Evolutionary conservation across 176 grass and related monocot genomes (phyloP), one percentile per base, ranked within the genome.

Genomic region (Carex pumila): DNA sequence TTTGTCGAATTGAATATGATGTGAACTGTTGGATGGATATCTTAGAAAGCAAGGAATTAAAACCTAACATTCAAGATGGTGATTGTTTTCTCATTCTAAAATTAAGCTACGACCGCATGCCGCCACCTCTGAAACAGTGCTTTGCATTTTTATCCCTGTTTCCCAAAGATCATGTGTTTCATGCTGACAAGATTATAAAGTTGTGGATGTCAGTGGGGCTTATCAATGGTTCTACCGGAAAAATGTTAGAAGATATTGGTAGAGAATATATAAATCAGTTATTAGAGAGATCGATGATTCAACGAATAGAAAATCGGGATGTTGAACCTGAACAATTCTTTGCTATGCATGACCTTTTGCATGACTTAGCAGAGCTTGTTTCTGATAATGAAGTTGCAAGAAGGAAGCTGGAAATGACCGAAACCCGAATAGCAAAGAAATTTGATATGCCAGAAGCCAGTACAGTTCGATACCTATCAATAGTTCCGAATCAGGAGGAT

Each of bases 271-370:
- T 84, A 7, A 74, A 50, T 3, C 60, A 82, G 12, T 82, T 81
- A 50, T 29, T 81, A 11, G 50, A 67, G 62, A 81, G 85, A 31
- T 81, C 85, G 58, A 56, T 86, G 76, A 66, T 86, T 49, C 76
- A 86, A 71, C 53, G 36, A 47, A 45, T 29, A 12, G 81, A 31
- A 52, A 59, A 68, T 32, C 22, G 18, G 9, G 39, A 58, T 65
- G 25, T 6, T 36, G 36, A 29, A 47, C 0, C 50, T 12, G 21
- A 86, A 32, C 56, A 25, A 54, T 15, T 36, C 34, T 81, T 81
- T 29, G 52, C 6, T 41, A 81, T 86, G 63, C 85, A 86, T 50
- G 85, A 86, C 61, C 85, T 86, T 56, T 15, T 81, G 59, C 61
- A 86, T 60, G 85, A 86, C 63, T 25, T 86, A 19, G 85, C 85